Base-by-base conservation (phyloP, 2,329 filamentous ascomycete species). In the Pseudonectria buxi region DNA sequence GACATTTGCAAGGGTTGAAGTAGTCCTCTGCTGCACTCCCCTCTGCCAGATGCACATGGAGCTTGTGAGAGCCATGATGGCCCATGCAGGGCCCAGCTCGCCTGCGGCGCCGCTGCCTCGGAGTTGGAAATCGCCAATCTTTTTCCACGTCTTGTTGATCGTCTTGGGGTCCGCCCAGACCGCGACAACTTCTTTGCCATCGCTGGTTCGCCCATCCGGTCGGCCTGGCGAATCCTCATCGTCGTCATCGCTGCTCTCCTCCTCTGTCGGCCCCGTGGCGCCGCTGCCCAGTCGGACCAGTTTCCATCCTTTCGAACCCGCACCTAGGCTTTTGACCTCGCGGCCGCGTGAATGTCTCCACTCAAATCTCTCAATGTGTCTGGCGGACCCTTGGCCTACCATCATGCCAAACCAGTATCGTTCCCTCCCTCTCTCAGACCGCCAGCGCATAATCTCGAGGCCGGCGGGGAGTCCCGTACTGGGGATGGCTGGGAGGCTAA, bases 81-180 rank as follows among this genome's bases (percentile, higher is more conserved):
- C 15, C 37, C 41, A 49, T 10, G 44, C 34, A 12, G 45, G 42
- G 1, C 46, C 46, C 28, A 49, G 29, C 3, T 40, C 43, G 1
- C 18, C 25, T 0, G 41, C 41, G 3, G 32, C 28, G 1, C 46
- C 30, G 10, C 39, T 45, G 1, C 46, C 46, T 2, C 24, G 2
- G 11, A 43, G 37, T 5, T 41, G 41, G 9, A 49, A 43, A 0
- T 35, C 39, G 0, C 46, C 46, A 6, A 39, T 28, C 1, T 7
- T 24, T 0, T 29, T 24, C 4, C 10, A 18, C 3, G 26, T 33
- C 3, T 18, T n/a, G 2, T 11, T 12, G 18, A 22, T 6, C 18
- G 9, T 9, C 4, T 28, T 28, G 1, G 41, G 29, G 9, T 46
- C 45, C 2, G 43, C 35, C 7, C 46, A 18, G 13, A 43, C 36